Evolutionary conservation across 306 rosid genomes (phyloP).

Genomic region (Ziziphus jujuba): DNA sequence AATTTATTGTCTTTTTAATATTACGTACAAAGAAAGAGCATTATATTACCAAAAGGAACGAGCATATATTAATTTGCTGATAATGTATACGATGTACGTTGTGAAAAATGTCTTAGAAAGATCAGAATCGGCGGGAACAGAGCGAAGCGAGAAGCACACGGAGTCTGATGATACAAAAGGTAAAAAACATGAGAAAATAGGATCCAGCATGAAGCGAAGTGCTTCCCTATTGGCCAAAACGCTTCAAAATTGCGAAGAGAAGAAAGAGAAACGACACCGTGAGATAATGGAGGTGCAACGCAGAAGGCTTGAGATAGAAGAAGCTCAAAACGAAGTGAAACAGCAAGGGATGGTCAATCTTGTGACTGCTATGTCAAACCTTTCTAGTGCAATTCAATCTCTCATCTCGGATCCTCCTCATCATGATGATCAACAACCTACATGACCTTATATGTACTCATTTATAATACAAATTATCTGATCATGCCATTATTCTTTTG

Average conservation of each 20-base stretch:
- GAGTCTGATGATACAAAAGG: conserved; percentile 35
- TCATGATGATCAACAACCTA: not conserved
- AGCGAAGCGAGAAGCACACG: conserved; percentile 33
- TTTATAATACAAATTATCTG: too few relatives aligned
- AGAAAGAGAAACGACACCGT: conserved; percentile 55
- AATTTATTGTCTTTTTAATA: too few relatives aligned
- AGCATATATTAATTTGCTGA: too few relatives aligned
- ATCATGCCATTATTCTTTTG: too few relatives aligned
- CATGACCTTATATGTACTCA: too few relatives aligned
- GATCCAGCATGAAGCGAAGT: conserved; percentile 54
- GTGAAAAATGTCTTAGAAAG: not conserved
- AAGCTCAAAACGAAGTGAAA: conserved; percentile 41
- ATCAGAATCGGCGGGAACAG: conserved; percentile 45
- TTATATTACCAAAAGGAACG: too few relatives aligned
- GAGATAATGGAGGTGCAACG: conserved; percentile 44
- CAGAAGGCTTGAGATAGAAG: conserved; percentile 52
- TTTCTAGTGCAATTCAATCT: conserved; percentile 22
- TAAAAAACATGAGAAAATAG: conserved; percentile 32
- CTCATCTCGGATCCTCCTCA: not conserved
- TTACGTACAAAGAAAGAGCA: too few relatives aligned
- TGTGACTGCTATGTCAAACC: conserved; percentile 51
- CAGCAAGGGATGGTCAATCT: conserved; percentile 53
- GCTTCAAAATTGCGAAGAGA: conserved; percentile 41
- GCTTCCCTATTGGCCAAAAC: conserved; percentile 48
- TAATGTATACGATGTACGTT: too few relatives aligned